phyloP scores from a whole-genome alignment of 1,139 yeast species.

The Pneumocystis oryctolagi region DNA sequence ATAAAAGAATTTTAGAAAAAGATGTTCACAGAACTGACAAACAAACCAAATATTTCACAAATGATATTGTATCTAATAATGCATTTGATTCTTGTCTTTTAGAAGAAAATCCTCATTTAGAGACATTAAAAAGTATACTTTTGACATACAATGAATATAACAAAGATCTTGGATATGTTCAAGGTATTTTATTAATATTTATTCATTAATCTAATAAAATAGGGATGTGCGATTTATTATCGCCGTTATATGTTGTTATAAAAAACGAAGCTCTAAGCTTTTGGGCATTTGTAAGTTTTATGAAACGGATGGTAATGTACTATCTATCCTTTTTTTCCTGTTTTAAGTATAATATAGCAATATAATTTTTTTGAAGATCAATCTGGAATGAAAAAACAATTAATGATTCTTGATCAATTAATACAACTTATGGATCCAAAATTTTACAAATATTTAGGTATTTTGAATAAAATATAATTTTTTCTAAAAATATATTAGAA shows the following conservation, averaged over 20 bases:
- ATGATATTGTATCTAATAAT: slow-evolving; percentile 35
- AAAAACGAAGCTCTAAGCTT: slow-evolving; percentile 71
- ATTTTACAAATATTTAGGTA: slow-evolving; percentile 63
- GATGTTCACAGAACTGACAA: slow-evolving; percentile 90
- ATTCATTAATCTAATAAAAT: not conserved
- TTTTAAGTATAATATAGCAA: slow-evolving; percentile 27
- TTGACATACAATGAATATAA: slow-evolving; percentile 78
- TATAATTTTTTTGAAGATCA: slow-evolving; percentile 83
- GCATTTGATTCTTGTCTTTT: slow-evolving; percentile 40
- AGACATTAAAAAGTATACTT: slow-evolving; percentile 58
- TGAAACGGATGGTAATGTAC: slow-evolving; percentile 60
- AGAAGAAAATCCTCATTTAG: slow-evolving; percentile 51
- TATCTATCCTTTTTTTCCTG: not conserved
- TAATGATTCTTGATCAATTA: slow-evolving; percentile 65
- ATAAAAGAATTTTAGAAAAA: slow-evolving; percentile 67
- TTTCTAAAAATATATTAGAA: slow-evolving; percentile 22
- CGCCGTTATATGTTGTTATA: slow-evolving; percentile 67
- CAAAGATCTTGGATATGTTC: slow-evolving; percentile 78
- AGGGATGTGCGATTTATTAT: slow-evolving; percentile 74
- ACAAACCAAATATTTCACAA: slow-evolving; percentile 45
- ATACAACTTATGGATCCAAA: slow-evolving; percentile 81
- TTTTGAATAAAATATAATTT: slow-evolving; percentile 47
- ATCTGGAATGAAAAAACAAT: slow-evolving; percentile 81
- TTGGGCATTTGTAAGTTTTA: slow-evolving; percentile 76
- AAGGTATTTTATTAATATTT: slow-evolving; percentile 34